phyloP scores from a whole-genome alignment of 2,329 filamentous ascomycete genomes.

The Colletotrichum brevisporum region DNA sequence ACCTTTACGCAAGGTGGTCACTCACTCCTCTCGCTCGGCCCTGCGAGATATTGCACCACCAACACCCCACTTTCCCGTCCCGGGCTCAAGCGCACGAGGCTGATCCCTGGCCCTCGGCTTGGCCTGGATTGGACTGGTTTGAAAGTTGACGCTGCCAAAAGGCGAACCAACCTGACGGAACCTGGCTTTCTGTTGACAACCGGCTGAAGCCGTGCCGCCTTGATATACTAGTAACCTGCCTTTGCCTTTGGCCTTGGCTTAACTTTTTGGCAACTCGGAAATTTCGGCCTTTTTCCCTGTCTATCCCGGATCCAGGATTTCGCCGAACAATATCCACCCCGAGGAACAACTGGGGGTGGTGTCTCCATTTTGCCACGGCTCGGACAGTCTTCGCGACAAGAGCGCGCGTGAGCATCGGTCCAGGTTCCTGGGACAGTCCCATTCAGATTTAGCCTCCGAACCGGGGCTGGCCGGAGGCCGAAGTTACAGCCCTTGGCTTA shows the following conservation, averaged over 20 bases:
- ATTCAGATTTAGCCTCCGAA: slow-evolving; percentile 16
- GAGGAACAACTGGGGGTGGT: not conserved
- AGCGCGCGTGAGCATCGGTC: slow-evolving; percentile 9
- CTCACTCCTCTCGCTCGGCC: slow-evolving; percentile 8
- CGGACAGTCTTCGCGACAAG: slow-evolving; percentile 13
- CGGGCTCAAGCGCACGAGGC: slow-evolving; percentile 24
- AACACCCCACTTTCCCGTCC: slow-evolving; percentile 3
- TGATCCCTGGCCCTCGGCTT: slow-evolving; percentile 20
- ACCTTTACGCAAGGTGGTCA: not conserved
- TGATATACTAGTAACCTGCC: not conserved
- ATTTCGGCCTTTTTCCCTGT: not conserved
- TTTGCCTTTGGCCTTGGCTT: slow-evolving; percentile 6
- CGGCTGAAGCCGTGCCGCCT: not conserved
- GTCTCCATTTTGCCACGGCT: slow-evolving; percentile 25
- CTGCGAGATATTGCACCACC: slow-evolving; percentile 21
- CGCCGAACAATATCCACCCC: slow-evolving; percentile 26
- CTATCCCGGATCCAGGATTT: slow-evolving; percentile 21
- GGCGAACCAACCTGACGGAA: slow-evolving; percentile 1
- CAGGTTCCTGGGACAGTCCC: slow-evolving; percentile 29
- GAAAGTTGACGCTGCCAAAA: not conserved
- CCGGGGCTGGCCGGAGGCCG: not conserved
- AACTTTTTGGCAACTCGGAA: slow-evolving; percentile 2
- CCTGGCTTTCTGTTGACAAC: not conserved
- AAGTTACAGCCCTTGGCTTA: too few species aligned
- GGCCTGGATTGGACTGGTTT: not conserved